Evolutionary conservation across 805 yeast species (phyloP).

Genomic region (Lipomyces lipofer): DNA sequence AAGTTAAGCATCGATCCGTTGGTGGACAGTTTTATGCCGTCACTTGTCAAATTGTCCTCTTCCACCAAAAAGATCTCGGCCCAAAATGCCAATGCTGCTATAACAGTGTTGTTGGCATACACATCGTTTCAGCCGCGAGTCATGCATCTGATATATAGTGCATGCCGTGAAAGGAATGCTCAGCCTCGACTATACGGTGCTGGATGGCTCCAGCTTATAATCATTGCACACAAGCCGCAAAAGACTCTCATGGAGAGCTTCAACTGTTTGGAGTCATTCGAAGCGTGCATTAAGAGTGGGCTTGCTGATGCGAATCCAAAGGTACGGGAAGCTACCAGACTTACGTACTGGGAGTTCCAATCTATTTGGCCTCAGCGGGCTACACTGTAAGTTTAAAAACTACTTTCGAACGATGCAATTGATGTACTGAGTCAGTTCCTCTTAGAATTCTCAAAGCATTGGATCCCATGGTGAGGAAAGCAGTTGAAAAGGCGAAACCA

Average conservation of each 20-base stretch:
- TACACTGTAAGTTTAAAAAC: constrained; percentile 37
- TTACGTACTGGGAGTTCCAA: constrained; percentile 69
- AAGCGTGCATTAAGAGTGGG: constrained; percentile 57
- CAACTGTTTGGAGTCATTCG: constrained; percentile 48
- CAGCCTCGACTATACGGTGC: constrained; percentile 71
- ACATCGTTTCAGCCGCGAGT: constrained; percentile 56
- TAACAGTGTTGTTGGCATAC: constrained; percentile 45
- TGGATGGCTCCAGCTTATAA: constrained; percentile 63
- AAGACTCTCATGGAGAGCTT: constrained; percentile 39
- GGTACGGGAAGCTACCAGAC: constrained; percentile 74
- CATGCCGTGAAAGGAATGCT: constrained; percentile 67
- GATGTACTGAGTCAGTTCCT: too few species aligned
- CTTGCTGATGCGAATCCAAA: constrained; percentile 76
- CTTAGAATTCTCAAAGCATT: constrained; percentile 40
- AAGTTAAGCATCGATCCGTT: constrained; percentile 39
- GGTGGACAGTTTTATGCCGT: constrained; percentile 51
- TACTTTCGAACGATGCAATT: too few species aligned
- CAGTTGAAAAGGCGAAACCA: constrained; percentile 65
- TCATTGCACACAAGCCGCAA: constrained; percentile 52
- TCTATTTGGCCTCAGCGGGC: constrained; percentile 56
- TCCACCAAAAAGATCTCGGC: constrained; percentile 67
- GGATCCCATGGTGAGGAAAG: constrained; percentile 54
- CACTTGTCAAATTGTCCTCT: constrained; percentile 55
- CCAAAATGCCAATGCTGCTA: constrained; percentile 54
- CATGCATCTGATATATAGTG: constrained; percentile 50